Evolutionary conservation across 2,329 filamentous ascomycete species (phyloP).

Genomic region (Taxawa tesnikishii): DNA sequence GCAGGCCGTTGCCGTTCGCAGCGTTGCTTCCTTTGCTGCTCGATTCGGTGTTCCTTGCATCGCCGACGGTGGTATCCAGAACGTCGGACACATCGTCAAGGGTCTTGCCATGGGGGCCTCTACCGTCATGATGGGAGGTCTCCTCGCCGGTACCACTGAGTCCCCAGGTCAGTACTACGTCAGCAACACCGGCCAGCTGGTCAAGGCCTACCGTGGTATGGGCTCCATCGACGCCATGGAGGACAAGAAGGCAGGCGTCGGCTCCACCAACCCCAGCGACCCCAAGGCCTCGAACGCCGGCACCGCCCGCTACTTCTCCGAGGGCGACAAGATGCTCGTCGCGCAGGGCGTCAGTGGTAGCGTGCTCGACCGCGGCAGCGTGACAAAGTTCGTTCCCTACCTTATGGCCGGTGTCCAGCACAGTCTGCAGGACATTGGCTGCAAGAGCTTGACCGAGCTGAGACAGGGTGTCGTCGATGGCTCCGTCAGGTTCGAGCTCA

Average conservation of each 20-base stretch:
- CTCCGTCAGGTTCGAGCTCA: conserved; percentile 79
- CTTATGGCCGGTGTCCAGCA: conserved; percentile 92
- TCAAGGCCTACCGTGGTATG: conserved; percentile 99
- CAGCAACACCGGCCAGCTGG: conserved; percentile 89
- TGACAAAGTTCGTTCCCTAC: conserved; percentile 94
- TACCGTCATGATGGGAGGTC: conserved; percentile 98
- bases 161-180: conserved; percentile 96
- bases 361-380: conserved; percentile 69
- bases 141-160: conserved; percentile 92
- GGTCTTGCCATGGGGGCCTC: conserved; percentile 87
- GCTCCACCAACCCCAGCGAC: conserved; percentile 44
- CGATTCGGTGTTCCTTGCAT: conserved; percentile 96
- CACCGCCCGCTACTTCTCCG: conserved; percentile 95
- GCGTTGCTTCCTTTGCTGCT: conserved; percentile 77
- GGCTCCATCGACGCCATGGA: conserved; percentile 99
- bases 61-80: conserved; percentile 94
- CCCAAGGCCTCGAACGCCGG: conserved; percentile 71
- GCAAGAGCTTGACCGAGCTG: conserved; percentile 65
- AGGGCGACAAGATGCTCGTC: conserved; percentile 87
- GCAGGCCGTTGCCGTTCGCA: conserved; percentile 86
- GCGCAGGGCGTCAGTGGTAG: conserved; percentile 91
- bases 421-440: conserved; percentile 89
- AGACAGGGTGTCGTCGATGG: conserved; percentile 64
- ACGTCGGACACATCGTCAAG: conserved; percentile 98
- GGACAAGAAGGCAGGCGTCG: conserved; percentile 84